Evolutionary conservation across 257 asterid species (phyloP).

Genomic region (Scutellaria baicalensis): DNA sequence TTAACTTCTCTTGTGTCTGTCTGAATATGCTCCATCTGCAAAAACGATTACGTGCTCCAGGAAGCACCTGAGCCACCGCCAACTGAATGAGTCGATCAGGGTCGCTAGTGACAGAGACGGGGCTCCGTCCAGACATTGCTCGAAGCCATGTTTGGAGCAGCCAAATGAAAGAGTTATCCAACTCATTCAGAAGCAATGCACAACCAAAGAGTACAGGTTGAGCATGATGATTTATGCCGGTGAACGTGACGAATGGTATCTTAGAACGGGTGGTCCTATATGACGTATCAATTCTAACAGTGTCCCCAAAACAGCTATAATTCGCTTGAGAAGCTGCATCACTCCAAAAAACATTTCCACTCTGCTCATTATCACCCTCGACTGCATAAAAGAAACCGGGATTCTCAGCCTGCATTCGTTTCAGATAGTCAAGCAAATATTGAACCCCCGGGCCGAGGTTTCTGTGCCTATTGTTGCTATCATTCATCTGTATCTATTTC

Average conservation of each 20-base stretch:
- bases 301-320: constrained; percentile 64
- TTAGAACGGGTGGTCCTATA: constrained; percentile 33
- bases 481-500: constrained; percentile 22
- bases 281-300: constrained; percentile 57
- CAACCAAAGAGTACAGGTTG: constrained; percentile 81
- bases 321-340: constrained; percentile 48
- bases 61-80: constrained; percentile 61
- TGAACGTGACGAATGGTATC: constrained; percentile 60
- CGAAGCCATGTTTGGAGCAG: constrained; percentile 67
- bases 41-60: constrained; percentile 49
- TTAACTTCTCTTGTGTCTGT: constrained; percentile 61
- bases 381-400: constrained; percentile 59
- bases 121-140: constrained; percentile 56
- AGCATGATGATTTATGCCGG: constrained; percentile 83
- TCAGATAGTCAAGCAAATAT: constrained; percentile 53
- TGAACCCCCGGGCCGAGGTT: constrained; percentile 43
- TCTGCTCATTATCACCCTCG: constrained; percentile 48
- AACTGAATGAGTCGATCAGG: constrained; percentile 54
- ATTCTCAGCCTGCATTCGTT: constrained; percentile 49
- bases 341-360: constrained; percentile 67
- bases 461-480: constrained; percentile 32
- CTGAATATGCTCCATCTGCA: constrained; percentile 67
- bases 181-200: constrained; percentile 60
- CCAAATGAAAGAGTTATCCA: constrained; percentile 59
- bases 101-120: constrained; percentile 61